Evolutionary conservation across 2,329 filamentous ascomycete species (phyloP), one percentile per base, ranked within the genome.

Genomic region (Calcarisporium arbuscula): DNA sequence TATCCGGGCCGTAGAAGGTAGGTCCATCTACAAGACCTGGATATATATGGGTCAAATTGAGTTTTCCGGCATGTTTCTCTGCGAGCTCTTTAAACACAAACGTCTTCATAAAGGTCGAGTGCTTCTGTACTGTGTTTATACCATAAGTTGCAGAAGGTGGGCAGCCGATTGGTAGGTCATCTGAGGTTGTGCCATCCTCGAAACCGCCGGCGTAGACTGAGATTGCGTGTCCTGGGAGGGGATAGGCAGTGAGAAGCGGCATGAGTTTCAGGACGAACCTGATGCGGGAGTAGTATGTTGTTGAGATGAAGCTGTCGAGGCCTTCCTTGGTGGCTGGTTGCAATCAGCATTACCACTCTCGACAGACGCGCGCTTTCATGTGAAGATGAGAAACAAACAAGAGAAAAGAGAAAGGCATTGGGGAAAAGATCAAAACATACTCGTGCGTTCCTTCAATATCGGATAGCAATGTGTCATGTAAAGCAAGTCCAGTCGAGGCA

Each of bases 401-500:
- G n/a, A n/a, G n/a, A n/a, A n/a, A n/a, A n/a, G n/a, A n/a, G n/a
- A n/a, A n/a, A n/a, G n/a, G n/a, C n/a, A 7, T 8, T 14, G 17
- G 8, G 17, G 19, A 32, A 10, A 11, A 19, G 19, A 8, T 5
- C 18, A 11, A 18, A 8, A 28, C 29, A 14, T 19, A 41, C 39
- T 35, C 2, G 25, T 35, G n/a, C 32, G 39, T n/a, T 41, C 29
- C 14, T 36, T 36, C n/a, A 41, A 14, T 12, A 38, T 38, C 6
- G 39, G 39, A 33, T 35, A 35, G 27, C 35, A 35, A 18, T 41
- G 29, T 1, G 31, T 41, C 35, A 41, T 38, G 25, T 41, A 41
- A 5, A 38, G 32, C 8, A 41, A 32, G 28, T 41, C 35, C 14
- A 41, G 17, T 10, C 32, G 28, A 8, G 29, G 16, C 8, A 32